A percentile compares a stretch with the other conserved stretches of the same genome.
phyloP scores from a whole-genome alignment of 192 early-diverging fungal genomes.

The Backusella westeae region DNA sequence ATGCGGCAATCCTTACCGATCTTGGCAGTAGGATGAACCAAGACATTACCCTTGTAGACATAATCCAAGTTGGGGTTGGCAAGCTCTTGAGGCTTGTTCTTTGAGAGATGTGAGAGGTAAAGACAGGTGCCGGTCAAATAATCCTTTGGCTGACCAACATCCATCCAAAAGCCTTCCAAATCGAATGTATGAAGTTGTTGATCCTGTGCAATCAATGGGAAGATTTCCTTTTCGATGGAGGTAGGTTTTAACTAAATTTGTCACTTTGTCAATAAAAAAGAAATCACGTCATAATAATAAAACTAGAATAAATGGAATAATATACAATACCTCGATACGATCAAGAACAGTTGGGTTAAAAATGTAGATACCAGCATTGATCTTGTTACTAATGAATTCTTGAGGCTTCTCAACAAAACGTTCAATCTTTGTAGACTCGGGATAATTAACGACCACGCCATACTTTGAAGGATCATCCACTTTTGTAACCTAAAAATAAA shows the following conservation, averaged over 20 bases:
- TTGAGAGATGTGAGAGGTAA: conserved; percentile 82
- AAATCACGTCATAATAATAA: not conserved
- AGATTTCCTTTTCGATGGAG: conserved; percentile 97
- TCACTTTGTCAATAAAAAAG: not conserved
- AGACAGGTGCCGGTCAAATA: conserved; percentile 94
- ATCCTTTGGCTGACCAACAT: conserved; percentile 99
- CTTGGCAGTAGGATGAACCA: conserved; percentile 92
- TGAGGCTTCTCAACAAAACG: conserved; percentile 98
- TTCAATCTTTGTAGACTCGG: conserved; percentile 73
- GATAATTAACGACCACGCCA: conserved; percentile 92
- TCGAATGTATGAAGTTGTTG: conserved; percentile 89
- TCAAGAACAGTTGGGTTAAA: conserved; percentile 89
- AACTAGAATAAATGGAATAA: not conserved
- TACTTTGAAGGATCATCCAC: conserved; percentile 99
- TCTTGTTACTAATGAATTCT: conserved; percentile 94
- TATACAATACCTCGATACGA: conserved; percentile 71
- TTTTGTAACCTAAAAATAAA: conserved; percentile 67
- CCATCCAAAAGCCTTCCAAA: conserved; percentile 98
- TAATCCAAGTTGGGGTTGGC: conserved; percentile 65
- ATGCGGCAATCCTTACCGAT: conserved; percentile 96
- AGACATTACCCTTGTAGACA: conserved; percentile 84
- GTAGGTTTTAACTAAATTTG: conserved; percentile 78
- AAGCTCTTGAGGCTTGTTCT: conserved; percentile 71
- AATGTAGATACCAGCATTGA: conserved; percentile 99
- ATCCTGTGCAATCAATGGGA: conserved; percentile 91